Evolutionary conservation across 306 rosid species (phyloP).

Genomic region (Vigna nakashimae): DNA sequence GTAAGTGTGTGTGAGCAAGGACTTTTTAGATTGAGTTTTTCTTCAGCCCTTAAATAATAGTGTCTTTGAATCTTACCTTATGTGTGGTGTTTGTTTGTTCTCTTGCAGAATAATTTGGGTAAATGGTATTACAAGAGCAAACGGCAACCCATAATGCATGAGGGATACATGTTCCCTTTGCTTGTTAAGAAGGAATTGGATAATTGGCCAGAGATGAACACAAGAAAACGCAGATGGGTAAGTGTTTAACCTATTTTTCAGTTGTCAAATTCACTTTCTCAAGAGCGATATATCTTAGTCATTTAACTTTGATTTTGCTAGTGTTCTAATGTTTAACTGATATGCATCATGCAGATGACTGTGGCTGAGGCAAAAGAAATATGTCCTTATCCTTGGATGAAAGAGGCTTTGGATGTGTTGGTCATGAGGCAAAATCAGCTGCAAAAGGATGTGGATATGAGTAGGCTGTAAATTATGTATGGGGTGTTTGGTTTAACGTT

Average conservation of each 20-base stretch:
- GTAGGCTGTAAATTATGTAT: constrained; percentile 39
- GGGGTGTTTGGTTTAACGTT: neutral
- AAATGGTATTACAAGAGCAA: constrained; percentile 84
- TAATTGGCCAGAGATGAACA: constrained; percentile 79
- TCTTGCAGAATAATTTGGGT: constrained; percentile 70
- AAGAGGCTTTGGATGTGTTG: constrained; percentile 74
- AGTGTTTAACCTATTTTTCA: constrained; percentile 32
- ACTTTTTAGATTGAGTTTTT: neutral
- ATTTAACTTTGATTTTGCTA: neutral
- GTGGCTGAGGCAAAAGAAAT: constrained; percentile 79
- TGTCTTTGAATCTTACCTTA: constrained; percentile 37
- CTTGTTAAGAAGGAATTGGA: constrained; percentile 72
- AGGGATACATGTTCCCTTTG: constrained; percentile 83
- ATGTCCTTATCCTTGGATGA: constrained; percentile 93
- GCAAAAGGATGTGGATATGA: constrained; percentile 4
- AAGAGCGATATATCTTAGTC: constrained; percentile 32
- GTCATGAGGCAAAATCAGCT: constrained; percentile 52
- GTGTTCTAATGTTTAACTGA: constrained; percentile 47
- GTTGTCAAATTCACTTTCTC: neutral
- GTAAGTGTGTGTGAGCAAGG: constrained; percentile 55
- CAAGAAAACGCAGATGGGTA: constrained; percentile 81
- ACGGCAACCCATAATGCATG: constrained; percentile 64
- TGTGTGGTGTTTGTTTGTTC: neutral
- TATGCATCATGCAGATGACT: constrained; percentile 63
- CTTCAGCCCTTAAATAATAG: neutral